These are phyloP conservation scores for Garcia nutans DNA, from an alignment of 345 rosid genomes.

Conservation along the genomic window DNA sequence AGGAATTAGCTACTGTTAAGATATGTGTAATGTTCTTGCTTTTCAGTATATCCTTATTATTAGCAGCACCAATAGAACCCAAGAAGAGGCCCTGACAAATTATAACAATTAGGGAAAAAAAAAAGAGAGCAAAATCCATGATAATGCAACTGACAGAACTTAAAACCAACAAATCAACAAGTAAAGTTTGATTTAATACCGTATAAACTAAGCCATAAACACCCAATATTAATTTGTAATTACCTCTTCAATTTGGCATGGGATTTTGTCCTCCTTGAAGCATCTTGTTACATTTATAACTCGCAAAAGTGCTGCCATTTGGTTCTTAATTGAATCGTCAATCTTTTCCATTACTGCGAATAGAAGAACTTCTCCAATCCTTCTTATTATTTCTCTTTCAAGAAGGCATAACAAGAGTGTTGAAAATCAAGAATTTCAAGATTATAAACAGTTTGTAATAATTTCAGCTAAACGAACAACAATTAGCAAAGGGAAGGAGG, in stretches of 20 bases:
- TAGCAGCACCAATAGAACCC: constrained; percentile 53
- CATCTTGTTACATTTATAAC: constrained; percentile 37
- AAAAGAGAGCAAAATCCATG: background rate
- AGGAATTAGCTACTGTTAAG: constrained; percentile 60
- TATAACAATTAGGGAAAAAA: background rate
- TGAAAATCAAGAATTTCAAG: background rate
- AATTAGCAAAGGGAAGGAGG: background rate
- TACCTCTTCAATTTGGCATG: constrained; percentile 35
- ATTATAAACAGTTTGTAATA: background rate
- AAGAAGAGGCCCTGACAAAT: constrained; percentile 39
- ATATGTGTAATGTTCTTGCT: constrained; percentile 62
- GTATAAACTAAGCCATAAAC: background rate
- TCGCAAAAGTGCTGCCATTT: constrained; percentile 48
- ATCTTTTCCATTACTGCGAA: constrained; percentile 34
- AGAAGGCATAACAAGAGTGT: background rate
- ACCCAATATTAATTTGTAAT: background rate
- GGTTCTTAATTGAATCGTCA: constrained; percentile 39
- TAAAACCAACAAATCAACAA: background rate
- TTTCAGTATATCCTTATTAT: constrained; percentile 50
- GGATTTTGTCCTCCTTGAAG: constrained; percentile 31
- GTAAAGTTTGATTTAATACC: background rate
- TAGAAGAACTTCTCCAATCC: background rate
- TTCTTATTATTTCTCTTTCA: background rate
- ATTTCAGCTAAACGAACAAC: background rate
- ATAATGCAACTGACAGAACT: background rate